Percentiles rank a stretch among this genome's conserved stretches.
phyloP scores from a whole-genome alignment of 2,329 filamentous ascomycete genomes.

The Penicillium sp. region DNA sequence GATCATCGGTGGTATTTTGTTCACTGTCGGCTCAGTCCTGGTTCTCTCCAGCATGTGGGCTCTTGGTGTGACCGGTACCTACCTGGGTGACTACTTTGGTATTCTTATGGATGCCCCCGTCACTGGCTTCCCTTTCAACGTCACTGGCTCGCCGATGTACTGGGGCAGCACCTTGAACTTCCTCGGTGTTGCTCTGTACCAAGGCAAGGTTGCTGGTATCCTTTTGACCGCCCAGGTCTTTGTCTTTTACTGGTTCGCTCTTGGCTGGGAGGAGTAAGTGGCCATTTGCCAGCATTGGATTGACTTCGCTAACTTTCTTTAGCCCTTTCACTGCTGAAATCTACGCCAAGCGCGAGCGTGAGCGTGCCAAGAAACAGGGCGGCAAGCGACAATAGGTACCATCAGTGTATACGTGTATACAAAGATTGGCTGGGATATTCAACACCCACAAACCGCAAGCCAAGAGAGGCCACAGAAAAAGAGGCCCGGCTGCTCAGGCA shows the following conservation, averaged over 20 bases:
- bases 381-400: constrained; percentile 38
- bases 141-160: constrained; percentile 92
- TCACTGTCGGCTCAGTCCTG: constrained; percentile 73
- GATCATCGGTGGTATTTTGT: constrained; percentile 65
- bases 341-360: constrained; percentile 67
- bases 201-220: constrained; percentile 81
- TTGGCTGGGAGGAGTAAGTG: constrained; percentile 74
- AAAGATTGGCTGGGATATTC: constrained; percentile 28
- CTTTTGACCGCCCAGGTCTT: constrained; percentile 71
- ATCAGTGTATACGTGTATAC: constrained; percentile 13
- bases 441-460: constrained; percentile 28
- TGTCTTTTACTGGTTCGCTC: constrained; percentile 72
- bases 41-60: constrained; percentile 88
- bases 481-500: constrained; percentile 1
- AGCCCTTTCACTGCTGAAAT: constrained; percentile 86
- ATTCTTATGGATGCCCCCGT: constrained; percentile 96
- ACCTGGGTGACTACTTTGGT: constrained; percentile 96
- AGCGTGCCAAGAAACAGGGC: constrained; percentile 39
- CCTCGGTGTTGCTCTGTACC: constrained; percentile 77
- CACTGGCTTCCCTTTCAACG: constrained; percentile 91
- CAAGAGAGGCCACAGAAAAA: constrained; percentile 9
- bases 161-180: constrained; percentile 91
- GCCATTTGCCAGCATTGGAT: background rate
- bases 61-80: constrained; percentile 90
- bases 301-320: constrained; percentile 16